phyloP scores from a whole-genome alignment of 192 early-diverging fungal species.

The Backusella luteola region DNA sequence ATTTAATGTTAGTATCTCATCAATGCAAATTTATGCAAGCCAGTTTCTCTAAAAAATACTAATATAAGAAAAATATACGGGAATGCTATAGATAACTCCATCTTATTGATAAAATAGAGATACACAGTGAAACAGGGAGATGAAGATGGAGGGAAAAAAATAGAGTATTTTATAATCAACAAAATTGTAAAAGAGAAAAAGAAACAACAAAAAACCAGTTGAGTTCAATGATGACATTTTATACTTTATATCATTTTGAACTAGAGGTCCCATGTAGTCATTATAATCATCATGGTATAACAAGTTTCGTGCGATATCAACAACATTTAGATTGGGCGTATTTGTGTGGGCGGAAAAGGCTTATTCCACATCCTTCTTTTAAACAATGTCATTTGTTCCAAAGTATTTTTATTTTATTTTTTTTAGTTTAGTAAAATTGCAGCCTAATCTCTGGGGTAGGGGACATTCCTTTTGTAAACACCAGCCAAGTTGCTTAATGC shows the following conservation, averaged over 20 bases:
- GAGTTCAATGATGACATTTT: not conserved
- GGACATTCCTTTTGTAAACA: not conserved
- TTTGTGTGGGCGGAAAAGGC: not conserved
- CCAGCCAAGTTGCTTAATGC: not conserved
- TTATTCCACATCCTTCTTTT: not conserved
- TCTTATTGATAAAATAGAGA: not conserved
- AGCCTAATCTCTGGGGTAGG: not conserved
- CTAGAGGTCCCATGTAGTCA: not conserved
- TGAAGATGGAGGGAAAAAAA: not conserved
- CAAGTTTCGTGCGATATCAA: not conserved
- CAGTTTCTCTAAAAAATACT: not conserved
- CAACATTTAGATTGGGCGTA: not conserved
- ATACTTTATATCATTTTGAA: not conserved
- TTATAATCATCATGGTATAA: not conserved
- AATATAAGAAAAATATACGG: not conserved
- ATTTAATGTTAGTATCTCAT: not conserved
- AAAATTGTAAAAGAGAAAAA: not conserved
- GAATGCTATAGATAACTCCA: not conserved
- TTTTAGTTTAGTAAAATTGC: not conserved
- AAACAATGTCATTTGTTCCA: not conserved
- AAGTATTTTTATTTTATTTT: not conserved
- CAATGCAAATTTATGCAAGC: not conserved
- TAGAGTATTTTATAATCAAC: not conserved
- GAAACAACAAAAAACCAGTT: not conserved
- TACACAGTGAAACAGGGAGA: not conserved